Base-by-base conservation (phyloP, 2,329 filamentous ascomycete species). In the Macrophomina pseudophaseolina region DNA sequence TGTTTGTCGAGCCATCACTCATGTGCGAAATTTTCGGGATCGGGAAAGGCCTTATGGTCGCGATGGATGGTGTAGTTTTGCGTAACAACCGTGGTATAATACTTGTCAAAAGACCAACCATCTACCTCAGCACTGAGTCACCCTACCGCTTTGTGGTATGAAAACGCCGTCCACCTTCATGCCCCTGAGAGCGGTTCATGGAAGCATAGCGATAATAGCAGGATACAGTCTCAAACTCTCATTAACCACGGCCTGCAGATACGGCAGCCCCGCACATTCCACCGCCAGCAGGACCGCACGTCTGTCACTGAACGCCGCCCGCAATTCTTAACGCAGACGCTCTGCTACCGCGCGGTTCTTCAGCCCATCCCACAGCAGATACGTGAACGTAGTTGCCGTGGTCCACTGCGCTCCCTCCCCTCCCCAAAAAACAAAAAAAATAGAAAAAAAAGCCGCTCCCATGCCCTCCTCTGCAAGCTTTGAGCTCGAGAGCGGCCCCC, bases 211-310 rank as follows among this genome's bases (percentile, higher is more conserved):
- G 33, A 67, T 58, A 14, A 67, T 67, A 3, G 66, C 65, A 2
- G 66, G 66, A 23, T 53, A 67, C 23, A 44, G 3, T 52, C 66
- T 52, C 11, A 67, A 12, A 2, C 59, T 65, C 49, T 67, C 66
- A 18, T 67, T 67, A 4, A 67, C 58, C 9, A 67, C 66, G 16
- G 66, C 66, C n/a, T 67, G 62, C 49, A 49, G 5, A n/a, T 62
- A 62, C 18, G 58, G 58, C 18, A 62, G 18, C 44, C 40, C 49
- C 9, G n/a, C n/a, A 18, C 58, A 62, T 4, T 62, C 56, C 4
- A 16, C 58, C 16, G 16, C 32, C 12, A 44, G 12, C 12, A 42
- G 58, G 16, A 49, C 44, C 3, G 32, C 44, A 11, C 44, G n/a
- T 5, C 30, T 48, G 4, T 48, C 28, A 6, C 6, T 11, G 18